Percentiles rank a stretch among this genome's conserved stretches.
Evolutionary conservation across 2,329 filamentous ascomycete genomes (phyloP).

Genomic region (Thelonectria rubi): DNA sequence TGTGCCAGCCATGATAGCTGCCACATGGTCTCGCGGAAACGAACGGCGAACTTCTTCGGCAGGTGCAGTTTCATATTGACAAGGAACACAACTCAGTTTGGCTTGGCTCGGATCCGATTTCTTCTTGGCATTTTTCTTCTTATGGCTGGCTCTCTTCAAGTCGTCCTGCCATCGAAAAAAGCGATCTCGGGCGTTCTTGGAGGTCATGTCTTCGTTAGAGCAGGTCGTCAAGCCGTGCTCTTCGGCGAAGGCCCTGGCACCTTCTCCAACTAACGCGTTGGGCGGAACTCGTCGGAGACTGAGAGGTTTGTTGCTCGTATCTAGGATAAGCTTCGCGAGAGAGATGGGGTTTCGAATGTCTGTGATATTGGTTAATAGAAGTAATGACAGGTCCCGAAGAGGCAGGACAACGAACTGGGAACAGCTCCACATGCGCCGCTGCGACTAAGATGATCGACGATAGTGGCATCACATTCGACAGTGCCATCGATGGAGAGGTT

Average conservation of each 20-base stretch:
- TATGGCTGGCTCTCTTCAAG: conserved; percentile 68
- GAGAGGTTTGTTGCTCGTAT: conserved; percentile 78
- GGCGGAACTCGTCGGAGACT: conserved; percentile 89
- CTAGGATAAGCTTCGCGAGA: conserved; percentile 83
- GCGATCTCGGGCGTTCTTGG: conserved; percentile 78
- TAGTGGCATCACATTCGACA: conserved; percentile 93
- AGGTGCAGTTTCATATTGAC: conserved; percentile 47
- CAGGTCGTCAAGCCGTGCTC: conserved; percentile 78
- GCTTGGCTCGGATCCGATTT: conserved; percentile 25
- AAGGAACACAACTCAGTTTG: conserved; percentile 39
- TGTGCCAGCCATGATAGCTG: conserved; percentile 63
- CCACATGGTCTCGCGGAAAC: conserved; percentile 58
- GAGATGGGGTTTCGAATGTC: conserved; percentile 94
- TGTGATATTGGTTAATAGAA: conserved; percentile 47
- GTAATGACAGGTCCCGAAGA: background rate
- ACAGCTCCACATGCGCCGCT: conserved; percentile 95
- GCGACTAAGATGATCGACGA: conserved; percentile 89
- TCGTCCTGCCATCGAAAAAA: conserved; percentile 83
- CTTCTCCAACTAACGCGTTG: conserved; percentile 87
- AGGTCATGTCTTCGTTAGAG: conserved; percentile 81
- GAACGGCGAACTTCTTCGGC: conserved; percentile 38
- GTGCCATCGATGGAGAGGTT: conserved; percentile 90
- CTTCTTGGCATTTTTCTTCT: conserved; percentile 43
- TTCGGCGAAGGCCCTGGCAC: conserved; percentile 85
- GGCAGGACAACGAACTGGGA: conserved; percentile 69